Conservation (phyloP, 2,329 filamentous ascomycete species). For the Purpureocillium lavendulum region DNA sequence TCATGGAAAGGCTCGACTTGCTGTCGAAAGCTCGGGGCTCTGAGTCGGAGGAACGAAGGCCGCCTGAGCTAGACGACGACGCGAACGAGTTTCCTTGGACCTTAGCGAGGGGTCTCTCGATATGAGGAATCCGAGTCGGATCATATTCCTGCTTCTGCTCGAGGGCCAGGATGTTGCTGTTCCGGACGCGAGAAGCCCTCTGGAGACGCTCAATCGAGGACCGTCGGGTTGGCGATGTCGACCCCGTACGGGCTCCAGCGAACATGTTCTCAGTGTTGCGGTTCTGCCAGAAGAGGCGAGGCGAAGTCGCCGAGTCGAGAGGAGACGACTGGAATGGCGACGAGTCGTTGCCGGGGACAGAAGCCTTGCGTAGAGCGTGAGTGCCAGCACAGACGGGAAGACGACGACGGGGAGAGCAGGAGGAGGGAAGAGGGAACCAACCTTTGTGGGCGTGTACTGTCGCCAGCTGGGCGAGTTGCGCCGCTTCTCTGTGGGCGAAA, state of each 20-base stretch:
- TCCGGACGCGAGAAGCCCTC: conserved; percentile 90
- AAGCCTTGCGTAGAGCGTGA: conserved; percentile 47
- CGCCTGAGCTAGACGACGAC: conserved; percentile 47
- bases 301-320: conserved; percentile 58
- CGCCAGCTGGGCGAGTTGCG: conserved; percentile 92
- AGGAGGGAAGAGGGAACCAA: conserved; percentile 12
- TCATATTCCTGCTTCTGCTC: conserved; percentile 93
- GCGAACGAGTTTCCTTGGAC: conserved; percentile 65
- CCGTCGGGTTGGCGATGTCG: conserved; percentile 67
- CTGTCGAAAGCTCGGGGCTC: conserved; percentile 35
- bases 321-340: conserved; percentile 84
- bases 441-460: conserved; percentile 40
- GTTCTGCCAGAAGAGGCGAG: conserved; percentile 87
- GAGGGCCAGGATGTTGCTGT: conserved; percentile 92
- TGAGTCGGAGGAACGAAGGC: conserved; percentile 40
- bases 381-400: conserved; percentile 15
- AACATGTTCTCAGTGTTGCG: conserved; percentile 70
- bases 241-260: conserved; percentile 48
- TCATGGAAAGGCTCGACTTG: conserved; percentile 30
- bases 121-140: conserved; percentile 63
- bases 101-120: conserved; percentile 76
- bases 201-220: conserved; percentile 94
- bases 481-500: conserved; percentile 76
- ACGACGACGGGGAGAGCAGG: background rate
- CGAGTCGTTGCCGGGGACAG: conserved; percentile 57